Evolutionary conservation across 2,329 filamentous ascomycete species (phyloP), one percentile per base, ranked within the genome.

Genomic region (Aspergillus fijiensis): DNA sequence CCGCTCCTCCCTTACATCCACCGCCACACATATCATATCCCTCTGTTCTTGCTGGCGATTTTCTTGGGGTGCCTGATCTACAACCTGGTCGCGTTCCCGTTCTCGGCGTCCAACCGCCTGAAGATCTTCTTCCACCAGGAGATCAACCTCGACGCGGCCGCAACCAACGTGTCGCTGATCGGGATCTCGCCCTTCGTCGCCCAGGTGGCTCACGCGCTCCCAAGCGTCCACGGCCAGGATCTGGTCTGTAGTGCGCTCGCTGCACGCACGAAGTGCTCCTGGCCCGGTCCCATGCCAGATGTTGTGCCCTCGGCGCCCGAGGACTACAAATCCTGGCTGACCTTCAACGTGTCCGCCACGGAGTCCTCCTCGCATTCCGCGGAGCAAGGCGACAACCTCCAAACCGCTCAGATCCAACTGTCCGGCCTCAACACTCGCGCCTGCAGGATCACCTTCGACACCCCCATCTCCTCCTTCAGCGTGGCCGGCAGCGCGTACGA

Each of bases 71-170:
- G 92, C 1, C 78, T 96, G 29, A 84, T 93, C 58, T 98, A 96
- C 80, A 96, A 96, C 71, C 84, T 97, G 4, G 78, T 85, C 2
- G 91, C 90, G 1, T 97, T 96, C 74, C 95, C 95, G 0, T 98
- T 98, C 76, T 95, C 91, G 0, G 79, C 85, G 23, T 83, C 87
- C 60, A 90, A 88, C 72, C 85, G 91, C 42, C 86, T 96, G 74
- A 98, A 98, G 76, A 82, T 94, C 51, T 96, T 88, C 75, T 97
- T 98, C 74, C 81, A 90, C 53, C 93, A 99, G 73, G 85, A 85
- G 10, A 81, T 97, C 51, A 85, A 96, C 65, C 83, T 96, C 10
- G 89, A 91, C 65, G 85, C 82, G 4, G 87, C 88, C n/a, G 78
- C 82, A 14, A 91, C 92, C 65, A 80, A 78, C 2, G 89, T 93